Conservation (phyloP, 352 stramenopile genomes). For the Globisporangium heterothallicum region DNA sequence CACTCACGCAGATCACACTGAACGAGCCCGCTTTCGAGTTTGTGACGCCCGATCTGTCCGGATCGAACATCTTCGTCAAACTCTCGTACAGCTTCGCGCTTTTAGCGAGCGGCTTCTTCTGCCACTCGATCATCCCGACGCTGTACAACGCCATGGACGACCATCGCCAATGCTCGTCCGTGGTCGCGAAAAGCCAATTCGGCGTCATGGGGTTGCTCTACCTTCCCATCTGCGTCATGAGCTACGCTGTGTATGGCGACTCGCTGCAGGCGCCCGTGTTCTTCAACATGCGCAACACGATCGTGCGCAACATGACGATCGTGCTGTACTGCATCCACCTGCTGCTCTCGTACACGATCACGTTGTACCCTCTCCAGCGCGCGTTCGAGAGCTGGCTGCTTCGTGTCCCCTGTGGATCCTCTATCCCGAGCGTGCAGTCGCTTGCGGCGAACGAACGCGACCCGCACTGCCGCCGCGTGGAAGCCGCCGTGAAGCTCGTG, state of each 20-base stretch:
- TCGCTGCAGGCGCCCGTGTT: slow-evolving; percentile 72
- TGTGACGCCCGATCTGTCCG: slow-evolving; percentile 52
- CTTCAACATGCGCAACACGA: slow-evolving; percentile 77
- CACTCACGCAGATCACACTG: slow-evolving; percentile 67
- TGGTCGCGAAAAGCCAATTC: slow-evolving; percentile 47
- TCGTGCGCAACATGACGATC: slow-evolving; percentile 67
- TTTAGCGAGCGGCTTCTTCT: slow-evolving; percentile 58
- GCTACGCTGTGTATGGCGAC: slow-evolving; percentile 71
- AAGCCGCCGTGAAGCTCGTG: slow-evolving; percentile 35
- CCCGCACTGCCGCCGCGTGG: slow-evolving; percentile 13
- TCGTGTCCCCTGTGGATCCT: slow-evolving; percentile 3
- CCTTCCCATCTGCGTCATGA: slow-evolving; percentile 69
- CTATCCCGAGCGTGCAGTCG: slow-evolving; percentile 10
- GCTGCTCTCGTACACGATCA: slow-evolving; percentile 64
- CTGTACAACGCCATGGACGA: slow-evolving; percentile 72
- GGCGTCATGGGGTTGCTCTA: slow-evolving; percentile 52
- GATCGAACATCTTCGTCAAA: slow-evolving; percentile 45
- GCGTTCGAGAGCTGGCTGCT: slow-evolving; percentile 56
- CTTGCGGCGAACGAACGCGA: slow-evolving; percentile 9
- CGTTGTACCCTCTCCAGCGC: slow-evolving; percentile 61
- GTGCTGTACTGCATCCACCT: slow-evolving; percentile 75
- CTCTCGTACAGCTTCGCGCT: slow-evolving; percentile 73
- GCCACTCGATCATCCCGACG: slow-evolving; percentile 67
- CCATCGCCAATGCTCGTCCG: slow-evolving; percentile 40
- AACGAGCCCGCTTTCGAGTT: slow-evolving; percentile 60